phyloP scores from a whole-genome alignment of 2,329 filamentous ascomycete genomes.

The Laburnicola sp. region DNA sequence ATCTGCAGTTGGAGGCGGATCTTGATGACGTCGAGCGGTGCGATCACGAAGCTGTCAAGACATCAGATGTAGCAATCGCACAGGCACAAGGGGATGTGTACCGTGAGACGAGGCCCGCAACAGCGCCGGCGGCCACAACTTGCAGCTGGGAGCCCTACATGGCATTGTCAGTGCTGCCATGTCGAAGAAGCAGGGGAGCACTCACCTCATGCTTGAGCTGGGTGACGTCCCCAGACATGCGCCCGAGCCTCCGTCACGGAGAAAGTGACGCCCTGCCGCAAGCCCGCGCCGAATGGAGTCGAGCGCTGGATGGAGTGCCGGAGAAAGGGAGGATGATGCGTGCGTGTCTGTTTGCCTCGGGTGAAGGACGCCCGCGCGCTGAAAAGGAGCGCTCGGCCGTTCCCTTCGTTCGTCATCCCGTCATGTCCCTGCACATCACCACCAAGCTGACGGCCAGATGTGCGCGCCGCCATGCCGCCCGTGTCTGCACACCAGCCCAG shows the following conservation, averaged over 20 bases:
- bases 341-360: conserved; percentile 11
- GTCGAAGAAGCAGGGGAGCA: background rate
- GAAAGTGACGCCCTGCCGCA: background rate
- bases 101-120: conserved; percentile 87
- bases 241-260: conserved; percentile 46
- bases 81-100: conserved; percentile 46
- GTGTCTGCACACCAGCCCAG: conserved; percentile 4
- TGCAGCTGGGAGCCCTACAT: conserved; percentile 66
- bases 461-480: conserved; percentile 8
- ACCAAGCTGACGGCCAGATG: conserved; percentile 19
- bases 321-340: conserved; percentile 14
- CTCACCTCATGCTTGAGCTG: conserved; percentile 70
- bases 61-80: conserved; percentile 1
- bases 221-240: conserved; percentile 66
- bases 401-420: conserved; percentile 7
- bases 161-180: conserved; percentile 14
- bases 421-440: conserved; percentile 36
- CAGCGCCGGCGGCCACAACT: conserved; percentile 66
- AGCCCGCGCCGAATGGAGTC: conserved; percentile 20
- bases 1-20: conserved; percentile 94
- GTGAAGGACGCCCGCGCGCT: background rate
- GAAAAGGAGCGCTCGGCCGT: conserved; percentile 18
- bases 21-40: conserved; percentile 96
- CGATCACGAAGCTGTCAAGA: conserved; percentile 75
- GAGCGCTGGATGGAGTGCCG: conserved; percentile 11